Conservation (phyloP, 164 flowering plant genomes). For the Echeveria elegans region DNA sequence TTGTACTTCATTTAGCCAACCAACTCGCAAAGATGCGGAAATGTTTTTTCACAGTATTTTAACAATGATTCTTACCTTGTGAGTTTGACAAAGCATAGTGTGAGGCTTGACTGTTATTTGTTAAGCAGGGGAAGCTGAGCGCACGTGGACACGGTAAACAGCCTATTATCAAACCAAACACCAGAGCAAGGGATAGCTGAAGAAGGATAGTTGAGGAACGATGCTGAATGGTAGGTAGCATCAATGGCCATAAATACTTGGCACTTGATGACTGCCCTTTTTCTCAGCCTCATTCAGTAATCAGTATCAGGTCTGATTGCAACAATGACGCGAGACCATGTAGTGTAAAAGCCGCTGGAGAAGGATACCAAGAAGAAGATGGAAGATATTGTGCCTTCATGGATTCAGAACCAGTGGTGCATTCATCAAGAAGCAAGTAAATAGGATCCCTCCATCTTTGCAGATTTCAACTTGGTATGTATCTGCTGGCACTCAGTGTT, state of each 20-base stretch:
- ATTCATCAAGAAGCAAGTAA: conserved; percentile 55
- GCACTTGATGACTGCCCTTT: not conserved
- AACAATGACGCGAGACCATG: not conserved
- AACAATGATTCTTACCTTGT: too few relatives aligned
- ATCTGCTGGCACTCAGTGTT: not conserved
- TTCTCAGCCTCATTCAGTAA: not conserved
- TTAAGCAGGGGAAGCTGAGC: not conserved
- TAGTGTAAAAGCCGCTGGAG: not conserved
- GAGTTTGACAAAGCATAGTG: not conserved
- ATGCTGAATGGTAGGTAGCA: not conserved
- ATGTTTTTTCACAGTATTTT: not conserved
- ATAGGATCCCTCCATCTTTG: conserved; percentile 63
- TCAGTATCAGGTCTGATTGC: not conserved
- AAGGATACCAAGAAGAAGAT: conserved; percentile 22
- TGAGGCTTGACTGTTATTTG: not conserved
- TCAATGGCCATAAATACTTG: not conserved
- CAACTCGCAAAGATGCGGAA: too few relatives aligned
- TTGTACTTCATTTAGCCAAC: not conserved
- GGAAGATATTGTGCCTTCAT: conserved; percentile 69
- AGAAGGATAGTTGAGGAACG: not conserved
- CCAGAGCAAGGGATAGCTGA: not conserved
- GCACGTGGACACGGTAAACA: conserved; percentile 1
- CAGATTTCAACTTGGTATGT: conserved; percentile 38
- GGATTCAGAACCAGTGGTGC: conserved; percentile 73
- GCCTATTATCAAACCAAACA: not conserved